phyloP scores from a whole-genome alignment of 1,284 basidiomycete species.

The Fomes fomentarius region DNA sequence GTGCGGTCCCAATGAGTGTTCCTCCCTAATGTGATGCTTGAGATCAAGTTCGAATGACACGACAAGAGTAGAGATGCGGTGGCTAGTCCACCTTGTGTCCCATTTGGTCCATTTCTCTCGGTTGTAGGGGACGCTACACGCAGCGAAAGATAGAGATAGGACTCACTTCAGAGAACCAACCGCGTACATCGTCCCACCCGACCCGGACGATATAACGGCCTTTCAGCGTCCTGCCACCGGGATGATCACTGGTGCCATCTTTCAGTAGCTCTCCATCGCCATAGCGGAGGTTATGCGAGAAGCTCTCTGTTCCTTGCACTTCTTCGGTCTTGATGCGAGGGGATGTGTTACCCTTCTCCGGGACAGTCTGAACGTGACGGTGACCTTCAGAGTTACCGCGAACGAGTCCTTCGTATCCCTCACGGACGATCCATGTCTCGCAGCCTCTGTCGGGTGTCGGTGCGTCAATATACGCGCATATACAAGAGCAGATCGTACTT shows the following conservation, averaged over 20 bases:
- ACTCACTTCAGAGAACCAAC: constrained; percentile 88
- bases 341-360: constrained; percentile 26
- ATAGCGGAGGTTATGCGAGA: constrained; percentile 78
- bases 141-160: neutral
- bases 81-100: no score
- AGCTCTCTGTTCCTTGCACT: constrained; percentile 33
- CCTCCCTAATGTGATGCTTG: no score
- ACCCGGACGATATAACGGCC: constrained; percentile 95
- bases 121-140: neutral
- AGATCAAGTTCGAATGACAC: no score
- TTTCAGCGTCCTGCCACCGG: constrained; percentile 73
- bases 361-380: constrained; percentile 10
- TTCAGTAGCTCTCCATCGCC: constrained; percentile 90
- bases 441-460: constrained; percentile 68
- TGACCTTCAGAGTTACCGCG: constrained; percentile 60
- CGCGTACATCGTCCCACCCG: constrained; percentile 97
- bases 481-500: constrained; percentile 55
- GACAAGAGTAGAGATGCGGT: no score
- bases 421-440: constrained; percentile 91
- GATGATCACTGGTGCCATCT: constrained; percentile 88
- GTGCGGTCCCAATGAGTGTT: constrained; percentile 94
- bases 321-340: constrained; percentile 35
- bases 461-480: constrained; percentile 8
- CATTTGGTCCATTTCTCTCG: neutral
- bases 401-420: constrained; percentile 96